A percentile compares a stretch with the other conserved stretches of the same genome.
Evolutionary conservation across 768 basidiomycete species (phyloP).

Genomic region (Crucibulum laeve): DNA sequence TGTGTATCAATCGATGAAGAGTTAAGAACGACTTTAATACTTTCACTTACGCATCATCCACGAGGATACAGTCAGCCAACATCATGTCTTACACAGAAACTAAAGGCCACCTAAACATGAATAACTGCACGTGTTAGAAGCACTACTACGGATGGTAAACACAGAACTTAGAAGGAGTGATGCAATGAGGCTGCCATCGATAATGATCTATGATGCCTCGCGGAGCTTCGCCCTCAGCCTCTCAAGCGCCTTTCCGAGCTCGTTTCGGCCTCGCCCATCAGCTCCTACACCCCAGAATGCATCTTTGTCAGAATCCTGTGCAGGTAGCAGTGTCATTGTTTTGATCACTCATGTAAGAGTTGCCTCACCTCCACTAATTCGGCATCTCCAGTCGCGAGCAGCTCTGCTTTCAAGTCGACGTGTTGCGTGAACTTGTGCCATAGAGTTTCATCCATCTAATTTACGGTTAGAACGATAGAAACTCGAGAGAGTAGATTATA

Average conservation of each 20-base stretch:
- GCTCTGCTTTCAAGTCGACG: constrained; percentile 47
- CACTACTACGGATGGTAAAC: constrained; percentile 11
- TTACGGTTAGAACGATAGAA: constrained; percentile 1
- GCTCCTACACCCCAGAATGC: constrained; percentile 76
- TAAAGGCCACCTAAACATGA: constrained; percentile 9
- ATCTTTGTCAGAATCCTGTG: constrained; percentile 69
- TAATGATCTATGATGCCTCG: constrained; percentile 15
- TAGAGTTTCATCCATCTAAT: constrained; percentile 62
- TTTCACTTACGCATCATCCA: background rate
- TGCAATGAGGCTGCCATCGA: constrained; percentile 23
- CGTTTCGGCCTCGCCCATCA: constrained; percentile 64
- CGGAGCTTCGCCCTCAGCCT: constrained; percentile 56
- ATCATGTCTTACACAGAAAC: background rate
- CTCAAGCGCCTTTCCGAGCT: constrained; percentile 68
- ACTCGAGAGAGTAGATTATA: constrained; percentile 1
- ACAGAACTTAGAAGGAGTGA: constrained; percentile 12
- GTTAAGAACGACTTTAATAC: constrained; percentile 5
- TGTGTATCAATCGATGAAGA: background rate
- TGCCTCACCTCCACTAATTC: constrained; percentile 62
- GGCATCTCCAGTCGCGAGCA: constrained; percentile 62
- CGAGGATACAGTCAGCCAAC: constrained; percentile 3
- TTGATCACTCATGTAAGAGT: constrained; percentile 3
- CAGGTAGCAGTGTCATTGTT: constrained; percentile 4
- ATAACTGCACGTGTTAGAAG: constrained; percentile 22
- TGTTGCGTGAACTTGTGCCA: constrained; percentile 74